Evolutionary conservation across 805 yeast species (phyloP).

Genomic region (Metschnikowia continentalis): DNA sequence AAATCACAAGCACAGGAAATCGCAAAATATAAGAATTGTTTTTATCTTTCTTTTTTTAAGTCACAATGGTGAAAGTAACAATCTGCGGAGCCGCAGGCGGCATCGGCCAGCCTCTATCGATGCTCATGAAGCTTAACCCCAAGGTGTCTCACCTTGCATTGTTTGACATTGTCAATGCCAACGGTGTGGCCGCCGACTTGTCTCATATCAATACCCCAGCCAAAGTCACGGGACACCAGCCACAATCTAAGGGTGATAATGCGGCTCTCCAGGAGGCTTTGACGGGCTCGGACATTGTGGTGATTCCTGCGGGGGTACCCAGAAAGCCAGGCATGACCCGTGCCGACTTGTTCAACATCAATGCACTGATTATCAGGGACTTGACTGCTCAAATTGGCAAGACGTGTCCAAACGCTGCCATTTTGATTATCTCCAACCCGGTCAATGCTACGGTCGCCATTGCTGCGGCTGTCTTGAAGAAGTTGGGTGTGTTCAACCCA

Average conservation of each 20-base stretch:
- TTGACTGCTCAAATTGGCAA: slow-evolving; percentile 38
- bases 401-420: slow-evolving; percentile 40
- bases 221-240: slow-evolving; percentile 38
- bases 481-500: slow-evolving; percentile 44
- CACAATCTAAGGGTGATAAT: slow-evolving; percentile 34
- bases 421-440: slow-evolving; percentile 44
- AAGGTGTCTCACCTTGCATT: slow-evolving; percentile 37
- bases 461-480: slow-evolving; percentile 47
- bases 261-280: slow-evolving; percentile 35
- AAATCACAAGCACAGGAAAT: background rate
- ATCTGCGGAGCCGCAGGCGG: slow-evolving; percentile 50
- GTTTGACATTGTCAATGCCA: slow-evolving; percentile 42
- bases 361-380: slow-evolving; percentile 42
- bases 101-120: slow-evolving; percentile 45
- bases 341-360: slow-evolving; percentile 44
- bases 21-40: background rate
- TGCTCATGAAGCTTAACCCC: slow-evolving; percentile 38
- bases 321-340: slow-evolving; percentile 49
- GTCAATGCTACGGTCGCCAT: slow-evolving; percentile 46
- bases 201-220: slow-evolving; percentile 41
- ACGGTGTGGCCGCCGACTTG: slow-evolving; percentile 46
- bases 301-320: slow-evolving; percentile 47
- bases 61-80: slow-evolving; percentile 41
- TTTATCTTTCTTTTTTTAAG: background rate
- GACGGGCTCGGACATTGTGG: slow-evolving; percentile 36